These are phyloP conservation scores for Silene coronaria DNA, from an alignment of 179 eudicot genomes.

Conservation along the genomic window DNA sequence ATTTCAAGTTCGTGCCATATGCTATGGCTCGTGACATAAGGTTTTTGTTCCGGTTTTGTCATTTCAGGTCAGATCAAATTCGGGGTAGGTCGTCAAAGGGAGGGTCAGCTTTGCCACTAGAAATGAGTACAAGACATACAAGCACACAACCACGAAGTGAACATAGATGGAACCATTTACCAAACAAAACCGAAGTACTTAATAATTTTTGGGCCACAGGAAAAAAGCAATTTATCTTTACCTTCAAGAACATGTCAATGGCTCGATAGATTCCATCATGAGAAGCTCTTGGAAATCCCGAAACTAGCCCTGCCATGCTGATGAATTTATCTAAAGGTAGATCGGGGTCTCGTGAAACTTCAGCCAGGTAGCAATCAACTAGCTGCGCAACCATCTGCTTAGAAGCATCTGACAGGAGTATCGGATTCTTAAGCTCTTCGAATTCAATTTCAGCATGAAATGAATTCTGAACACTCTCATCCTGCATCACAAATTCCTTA, in stretches of 20 bases:
- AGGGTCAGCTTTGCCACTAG: no score
- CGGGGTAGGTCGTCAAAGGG: no score
- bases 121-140: no score
- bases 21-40: no score
- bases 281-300: conserved; percentile 44
- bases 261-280: conserved; percentile 80
- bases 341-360: conserved; percentile 54
- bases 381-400: conserved; percentile 60
- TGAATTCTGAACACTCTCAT: conserved; percentile 19
- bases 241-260: conserved; percentile 79
- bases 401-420: conserved; percentile 39
- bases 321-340: conserved; percentile 42
- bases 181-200: background rate
- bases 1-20: no score
- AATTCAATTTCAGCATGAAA: conserved; percentile 36
- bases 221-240: conserved; percentile 12
- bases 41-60: no score
- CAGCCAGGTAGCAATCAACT: conserved; percentile 60
- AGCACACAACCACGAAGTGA: background rate
- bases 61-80: no score
- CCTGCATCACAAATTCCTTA: conserved; percentile 53
- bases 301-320: conserved; percentile 51
- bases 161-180: background rate
- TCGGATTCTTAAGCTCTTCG: conserved; percentile 29
- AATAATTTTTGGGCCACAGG: background rate